phyloP scores from a whole-genome alignment of 768 basidiomycete species.

The Rossbeevera mucosa region DNA sequence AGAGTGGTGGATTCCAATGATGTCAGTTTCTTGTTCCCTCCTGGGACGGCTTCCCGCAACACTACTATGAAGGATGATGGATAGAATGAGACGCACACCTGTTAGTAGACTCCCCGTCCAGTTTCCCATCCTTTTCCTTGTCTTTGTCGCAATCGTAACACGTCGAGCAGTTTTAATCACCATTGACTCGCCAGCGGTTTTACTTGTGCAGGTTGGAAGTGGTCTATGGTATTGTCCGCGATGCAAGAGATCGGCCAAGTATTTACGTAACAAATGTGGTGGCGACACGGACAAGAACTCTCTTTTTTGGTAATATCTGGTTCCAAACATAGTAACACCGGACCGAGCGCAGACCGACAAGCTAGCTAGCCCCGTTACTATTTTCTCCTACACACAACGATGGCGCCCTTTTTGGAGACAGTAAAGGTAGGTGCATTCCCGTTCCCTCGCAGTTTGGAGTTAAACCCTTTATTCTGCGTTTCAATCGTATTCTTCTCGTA shows the following conservation, averaged over 20 bases:
- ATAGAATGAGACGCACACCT: too few relatives aligned
- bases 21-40: neutral
- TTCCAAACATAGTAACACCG: neutral
- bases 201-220: too few relatives aligned
- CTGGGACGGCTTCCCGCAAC: neutral
- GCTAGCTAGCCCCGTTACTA: too few relatives aligned
- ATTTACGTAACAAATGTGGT: too few relatives aligned
- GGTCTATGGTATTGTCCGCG: too few relatives aligned
- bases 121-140: too few relatives aligned
- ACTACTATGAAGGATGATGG: neutral
- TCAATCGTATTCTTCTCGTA: conserved; percentile 29
- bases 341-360: neutral
- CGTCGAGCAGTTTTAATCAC: too few relatives aligned
- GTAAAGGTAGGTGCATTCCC: conserved; percentile 46
- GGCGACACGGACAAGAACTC: neutral
- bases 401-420: conserved; percentile 74
- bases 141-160: too few relatives aligned
- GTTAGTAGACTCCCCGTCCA: too few relatives aligned
- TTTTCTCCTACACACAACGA: conserved; percentile 24
- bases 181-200: too few relatives aligned
- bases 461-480: neutral
- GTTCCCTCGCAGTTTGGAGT: neutral
- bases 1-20: neutral
- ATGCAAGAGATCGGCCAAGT: too few relatives aligned
- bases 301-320: neutral